Evolutionary conservation across 2,329 filamentous ascomycete species (phyloP).

Genomic region (Neonectria hederae): DNA sequence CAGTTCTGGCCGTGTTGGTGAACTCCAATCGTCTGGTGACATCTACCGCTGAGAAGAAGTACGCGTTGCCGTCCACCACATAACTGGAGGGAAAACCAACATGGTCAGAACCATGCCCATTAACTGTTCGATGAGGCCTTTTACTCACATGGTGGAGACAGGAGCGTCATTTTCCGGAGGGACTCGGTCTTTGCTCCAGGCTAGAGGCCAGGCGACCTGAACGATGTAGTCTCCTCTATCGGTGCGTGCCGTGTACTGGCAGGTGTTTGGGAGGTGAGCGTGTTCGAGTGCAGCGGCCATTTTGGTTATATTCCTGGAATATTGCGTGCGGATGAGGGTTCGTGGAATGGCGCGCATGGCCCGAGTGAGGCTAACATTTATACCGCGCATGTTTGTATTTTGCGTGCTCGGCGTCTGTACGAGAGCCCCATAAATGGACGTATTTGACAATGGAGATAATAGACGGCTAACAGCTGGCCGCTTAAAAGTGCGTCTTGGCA

Average conservation of each 20-base stretch:
- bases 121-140: neutral
- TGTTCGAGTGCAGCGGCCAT: constrained; percentile 25
- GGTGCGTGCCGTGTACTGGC: constrained; percentile 39
- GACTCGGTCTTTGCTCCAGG: constrained; percentile 40
- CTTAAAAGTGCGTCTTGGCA: neutral
- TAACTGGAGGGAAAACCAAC: constrained; percentile 37
- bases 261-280: constrained; percentile 41
- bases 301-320: constrained; percentile 18
- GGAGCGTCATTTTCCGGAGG: constrained; percentile 33
- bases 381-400: neutral
- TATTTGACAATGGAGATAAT: neutral
- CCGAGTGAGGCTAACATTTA: neutral
- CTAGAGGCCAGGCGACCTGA: constrained; percentile 45
- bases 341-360: neutral
- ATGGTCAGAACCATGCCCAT: neutral
- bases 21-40: constrained; percentile 40
- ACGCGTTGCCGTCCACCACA: constrained; percentile 48
- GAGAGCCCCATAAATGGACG: neutral
- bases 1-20: constrained; percentile 38
- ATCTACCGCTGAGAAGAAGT: constrained; percentile 48
- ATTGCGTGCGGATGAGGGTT: neutral
- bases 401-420: neutral
- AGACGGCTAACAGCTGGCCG: neutral
- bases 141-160: constrained; percentile 41
- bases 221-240: constrained; percentile 44